phyloP scores from a whole-genome alignment of 768 basidiomycete genomes.

The Mycena rebaudengoi region DNA sequence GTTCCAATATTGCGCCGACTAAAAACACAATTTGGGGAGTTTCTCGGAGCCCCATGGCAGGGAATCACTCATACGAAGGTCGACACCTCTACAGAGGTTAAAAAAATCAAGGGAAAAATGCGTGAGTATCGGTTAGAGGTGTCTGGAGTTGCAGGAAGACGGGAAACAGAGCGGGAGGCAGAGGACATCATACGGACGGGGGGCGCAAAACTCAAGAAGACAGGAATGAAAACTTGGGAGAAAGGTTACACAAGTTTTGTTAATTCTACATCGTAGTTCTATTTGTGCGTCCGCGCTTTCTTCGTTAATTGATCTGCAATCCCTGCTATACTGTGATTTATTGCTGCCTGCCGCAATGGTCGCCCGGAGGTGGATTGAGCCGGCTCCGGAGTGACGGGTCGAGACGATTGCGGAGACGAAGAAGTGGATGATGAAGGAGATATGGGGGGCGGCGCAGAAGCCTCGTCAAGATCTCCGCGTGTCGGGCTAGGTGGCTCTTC shows the following conservation, averaged over 20 bases:
- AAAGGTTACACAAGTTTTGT: neutral
- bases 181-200: neutral
- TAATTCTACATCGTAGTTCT: too few species aligned
- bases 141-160: neutral
- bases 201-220: neutral
- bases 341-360: neutral
- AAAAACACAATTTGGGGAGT: constrained; percentile 9
- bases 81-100: neutral
- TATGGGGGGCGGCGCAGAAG: neutral
- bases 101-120: neutral
- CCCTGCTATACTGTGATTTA: neutral
- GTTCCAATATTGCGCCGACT: neutral
- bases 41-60: constrained; percentile 10
- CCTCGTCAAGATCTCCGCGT: too few species aligned
- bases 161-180: neutral
- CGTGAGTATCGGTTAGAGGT: neutral
- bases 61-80: constrained; percentile 4
- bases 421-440: neutral
- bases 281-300: too few species aligned
- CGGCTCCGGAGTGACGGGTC: too few species aligned
- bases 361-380: neutral
- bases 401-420: neutral
- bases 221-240: neutral
- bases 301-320: neutral
- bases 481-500: too few species aligned